A percentile compares a stretch with the other conserved stretches of the same genome.
Evolutionary conservation across 2,329 filamentous ascomycete species (phyloP).

Genomic region (Phyllosticta citribraziliensis): DNA sequence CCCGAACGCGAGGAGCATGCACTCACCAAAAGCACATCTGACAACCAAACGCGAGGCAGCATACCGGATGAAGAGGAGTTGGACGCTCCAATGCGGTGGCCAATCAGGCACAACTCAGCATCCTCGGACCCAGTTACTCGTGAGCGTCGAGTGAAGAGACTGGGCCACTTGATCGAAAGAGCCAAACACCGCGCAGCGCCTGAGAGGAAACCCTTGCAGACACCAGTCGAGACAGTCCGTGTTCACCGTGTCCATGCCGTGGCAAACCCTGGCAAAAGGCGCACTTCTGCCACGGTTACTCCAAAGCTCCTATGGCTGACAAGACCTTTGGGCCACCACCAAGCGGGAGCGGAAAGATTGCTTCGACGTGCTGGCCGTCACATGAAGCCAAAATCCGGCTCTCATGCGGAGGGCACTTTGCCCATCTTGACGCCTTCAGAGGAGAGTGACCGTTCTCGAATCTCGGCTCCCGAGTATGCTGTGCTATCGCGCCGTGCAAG

Average conservation of each 20-base stretch:
- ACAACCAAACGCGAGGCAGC: background rate
- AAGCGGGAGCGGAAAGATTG: background rate
- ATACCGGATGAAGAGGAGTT: background rate
- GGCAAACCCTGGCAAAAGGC: background rate
- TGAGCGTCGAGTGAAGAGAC: background rate
- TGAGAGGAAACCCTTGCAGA: conserved; percentile 1
- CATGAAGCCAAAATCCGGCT: background rate
- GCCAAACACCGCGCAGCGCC: conserved; percentile 1
- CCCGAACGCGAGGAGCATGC: background rate
- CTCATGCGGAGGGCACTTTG: background rate
- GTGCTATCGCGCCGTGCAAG: background rate
- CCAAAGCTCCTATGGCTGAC: conserved; percentile 6
- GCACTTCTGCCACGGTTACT: background rate
- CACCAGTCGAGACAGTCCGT: background rate
- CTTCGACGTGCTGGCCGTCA: conserved; percentile 7
- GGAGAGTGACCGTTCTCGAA: background rate
- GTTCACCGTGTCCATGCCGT: conserved; percentile 4
- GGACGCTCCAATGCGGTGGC: background rate
- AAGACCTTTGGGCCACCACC: background rate
- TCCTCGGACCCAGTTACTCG: conserved; percentile 7
- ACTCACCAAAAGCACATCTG: background rate
- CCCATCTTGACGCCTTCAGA: background rate
- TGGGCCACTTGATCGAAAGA: conserved; percentile 4
- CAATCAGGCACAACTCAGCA: conserved; percentile 1
- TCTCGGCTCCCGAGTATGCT: background rate